Percentiles rank a stretch among this genome's conserved stretches.
These are phyloP conservation scores for Danielozyma ontarioensis DNA, from an alignment of 805 yeast genomes.

Conservation along the genomic window DNA sequence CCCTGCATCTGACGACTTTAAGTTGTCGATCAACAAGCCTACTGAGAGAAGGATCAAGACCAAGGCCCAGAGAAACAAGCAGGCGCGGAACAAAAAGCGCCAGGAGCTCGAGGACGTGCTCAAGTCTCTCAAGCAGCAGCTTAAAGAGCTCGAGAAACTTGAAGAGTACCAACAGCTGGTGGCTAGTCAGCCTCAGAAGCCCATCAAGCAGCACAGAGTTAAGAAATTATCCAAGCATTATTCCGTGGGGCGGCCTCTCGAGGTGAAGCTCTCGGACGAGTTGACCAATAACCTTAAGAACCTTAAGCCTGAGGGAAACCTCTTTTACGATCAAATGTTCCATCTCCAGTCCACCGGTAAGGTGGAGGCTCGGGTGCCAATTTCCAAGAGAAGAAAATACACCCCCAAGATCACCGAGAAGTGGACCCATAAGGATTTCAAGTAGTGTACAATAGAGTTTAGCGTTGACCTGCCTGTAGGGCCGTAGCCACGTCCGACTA, in stretches of 20 bases:
- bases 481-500: too few relatives aligned
- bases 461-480: too few relatives aligned
- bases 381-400: conserved; percentile 59
- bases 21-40: conserved; percentile 68
- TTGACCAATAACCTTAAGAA: conserved; percentile 78
- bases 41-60: conserved; percentile 70
- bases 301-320: conserved; percentile 86
- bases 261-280: conserved; percentile 86
- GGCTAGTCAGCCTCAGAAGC: conserved; percentile 22
- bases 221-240: conserved; percentile 41
- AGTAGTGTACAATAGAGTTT: conserved; percentile 38
- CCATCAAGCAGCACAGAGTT: conserved; percentile 18
- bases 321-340: conserved; percentile 76
- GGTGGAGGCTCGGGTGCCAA: conserved; percentile 77
- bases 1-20: conserved; percentile 26
- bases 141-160: conserved; percentile 51
- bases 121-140: conserved; percentile 54
- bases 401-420: conserved; percentile 79
- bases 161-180: conserved; percentile 17
- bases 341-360: conserved; percentile 80
- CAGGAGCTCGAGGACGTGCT: conserved; percentile 50
- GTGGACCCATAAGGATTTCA: conserved; percentile 89
- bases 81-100: conserved; percentile 57
- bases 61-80: conserved; percentile 67
- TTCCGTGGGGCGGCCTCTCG: conserved; percentile 41